Base-by-base conservation (phyloP, 192 early-diverging fungal species). In the Lobosporangium transversale region DNA sequence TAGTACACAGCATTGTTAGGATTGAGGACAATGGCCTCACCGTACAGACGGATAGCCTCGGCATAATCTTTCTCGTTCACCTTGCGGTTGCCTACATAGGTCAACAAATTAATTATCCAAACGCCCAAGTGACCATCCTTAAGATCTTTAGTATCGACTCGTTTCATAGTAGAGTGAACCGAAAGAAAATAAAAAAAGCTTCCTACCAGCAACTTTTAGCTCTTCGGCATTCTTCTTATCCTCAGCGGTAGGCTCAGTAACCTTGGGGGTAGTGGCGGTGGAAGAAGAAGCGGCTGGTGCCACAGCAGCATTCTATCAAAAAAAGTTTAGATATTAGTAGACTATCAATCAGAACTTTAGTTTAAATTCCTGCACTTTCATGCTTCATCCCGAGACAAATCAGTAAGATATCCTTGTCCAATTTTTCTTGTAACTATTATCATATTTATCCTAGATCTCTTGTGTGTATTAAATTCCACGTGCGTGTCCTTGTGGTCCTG, bases 1-100 rank as follows among this genome's bases (percentile, higher is more conserved):
- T 92, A 98, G 85, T 94, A 99, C n/a, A 99, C 93, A 26, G 97
- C 94, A 66, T 95, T 95, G 58, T 84, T 84, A 14, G 68, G 56
- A 67, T 97, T 90, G 23, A 96, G 79, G 37, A 79, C 89, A 66
- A 99, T 98, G 45, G 98, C 98, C 76, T 94, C 87, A 40, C 92
- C 90, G 86, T 99, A 99, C 15, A 94, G 81, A 33, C 83, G 83
- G 61, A 98, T 93, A 53, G 98, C 97, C 70, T 90, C 89, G 17
- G 84, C 74, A 62, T 91, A 98, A 42, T 98, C 87, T 75, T 91
- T 93, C 40, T 90, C 88, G 33, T 87, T 86, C 43, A 99, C 91
- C 60, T 90, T 85, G 61, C 88, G 87, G 83, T 99, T 99, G 42
- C 87, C 87, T 84, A 58, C 14, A 47, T 27, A 40, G 8, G 6